Conservation (phyloP, 352 stramenopile species). For the Phytophthora cajani region DNA sequence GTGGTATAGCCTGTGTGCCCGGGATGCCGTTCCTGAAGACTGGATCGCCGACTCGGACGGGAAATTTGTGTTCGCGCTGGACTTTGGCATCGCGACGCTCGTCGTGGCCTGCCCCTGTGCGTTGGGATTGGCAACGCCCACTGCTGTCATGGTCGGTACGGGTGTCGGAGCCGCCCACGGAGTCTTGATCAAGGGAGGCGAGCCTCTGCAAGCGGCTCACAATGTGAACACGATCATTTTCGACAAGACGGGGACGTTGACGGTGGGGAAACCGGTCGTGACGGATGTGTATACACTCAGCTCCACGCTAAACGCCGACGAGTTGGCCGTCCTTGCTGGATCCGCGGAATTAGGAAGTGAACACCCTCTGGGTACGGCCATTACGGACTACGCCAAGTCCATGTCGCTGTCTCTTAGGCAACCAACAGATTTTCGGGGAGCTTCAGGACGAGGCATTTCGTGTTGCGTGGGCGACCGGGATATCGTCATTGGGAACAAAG, state of each 20-base stretch:
- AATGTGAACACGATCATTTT: slow-evolving; percentile 96
- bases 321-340: slow-evolving; percentile 80
- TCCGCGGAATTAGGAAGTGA: slow-evolving; percentile 93
- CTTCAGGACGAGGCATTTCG: slow-evolving; percentile 86
- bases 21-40: slow-evolving; percentile 54
- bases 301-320: slow-evolving; percentile 61
- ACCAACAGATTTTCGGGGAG: slow-evolving; percentile 68
- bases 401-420: slow-evolving; percentile 67
- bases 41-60: slow-evolving; percentile 73
- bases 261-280: slow-evolving; percentile 86
- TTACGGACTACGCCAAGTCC: slow-evolving; percentile 88
- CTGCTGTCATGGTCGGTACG: slow-evolving; percentile 97
- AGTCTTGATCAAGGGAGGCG: slow-evolving; percentile 98
- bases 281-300: slow-evolving; percentile 73
- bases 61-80: slow-evolving; percentile 93
- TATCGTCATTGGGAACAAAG: slow-evolving; percentile 90
- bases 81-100: slow-evolving; percentile 96
- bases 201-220: slow-evolving; percentile 86
- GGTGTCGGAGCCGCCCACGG: slow-evolving; percentile 95
- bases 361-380: slow-evolving; percentile 93
- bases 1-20: slow-evolving; percentile 89
- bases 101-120: slow-evolving; percentile 99
- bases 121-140: slow-evolving; percentile 97
- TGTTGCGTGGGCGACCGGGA: slow-evolving; percentile 63
- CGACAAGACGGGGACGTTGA: slow-evolving; percentile 99